phyloP scores from a whole-genome alignment of 805 yeast species.

The Sugiyamaella marilandica region DNA sequence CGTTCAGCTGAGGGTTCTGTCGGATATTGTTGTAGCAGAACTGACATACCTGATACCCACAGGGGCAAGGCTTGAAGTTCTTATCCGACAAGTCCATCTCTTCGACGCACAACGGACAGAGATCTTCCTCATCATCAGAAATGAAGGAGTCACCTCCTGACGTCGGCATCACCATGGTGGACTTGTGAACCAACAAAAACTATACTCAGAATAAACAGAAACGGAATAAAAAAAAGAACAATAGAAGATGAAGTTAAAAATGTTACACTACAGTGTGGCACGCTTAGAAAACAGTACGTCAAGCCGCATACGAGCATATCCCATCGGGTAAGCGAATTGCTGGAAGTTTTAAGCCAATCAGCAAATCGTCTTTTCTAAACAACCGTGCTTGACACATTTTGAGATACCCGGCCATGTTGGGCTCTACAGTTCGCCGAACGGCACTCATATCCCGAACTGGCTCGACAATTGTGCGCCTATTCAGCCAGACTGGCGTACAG shows the following conservation, averaged over 20 bases:
- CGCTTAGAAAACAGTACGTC: not conserved
- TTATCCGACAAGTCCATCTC: constrained; percentile 96
- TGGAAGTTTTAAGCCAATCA: not conserved
- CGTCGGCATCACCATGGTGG: constrained; percentile 18
- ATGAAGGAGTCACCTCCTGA: constrained; percentile 48
- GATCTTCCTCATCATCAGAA: constrained; percentile 77
- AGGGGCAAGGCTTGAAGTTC: constrained; percentile 98
- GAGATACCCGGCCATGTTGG: not conserved
- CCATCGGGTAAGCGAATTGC: not conserved
- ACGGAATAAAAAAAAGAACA: not conserved
- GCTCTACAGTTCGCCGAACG: not conserved
- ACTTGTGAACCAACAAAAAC: not conserved
- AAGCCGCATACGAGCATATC: not conserved
- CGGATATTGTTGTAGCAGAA: constrained; percentile 96
- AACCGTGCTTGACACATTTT: not conserved
- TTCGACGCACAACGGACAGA: constrained; percentile 91
- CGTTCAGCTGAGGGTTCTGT: constrained; percentile 91
- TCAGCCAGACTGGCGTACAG: not conserved
- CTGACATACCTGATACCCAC: constrained; percentile 98
- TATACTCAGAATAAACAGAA: not conserved
- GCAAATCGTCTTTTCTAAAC: not conserved
- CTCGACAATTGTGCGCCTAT: not conserved
- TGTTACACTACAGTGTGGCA: not conserved
- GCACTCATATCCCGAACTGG: not conserved
- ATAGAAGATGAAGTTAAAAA: not conserved